Conservation (phyloP, 306 rosid genomes). For the Pyrus betulifolia region DNA sequence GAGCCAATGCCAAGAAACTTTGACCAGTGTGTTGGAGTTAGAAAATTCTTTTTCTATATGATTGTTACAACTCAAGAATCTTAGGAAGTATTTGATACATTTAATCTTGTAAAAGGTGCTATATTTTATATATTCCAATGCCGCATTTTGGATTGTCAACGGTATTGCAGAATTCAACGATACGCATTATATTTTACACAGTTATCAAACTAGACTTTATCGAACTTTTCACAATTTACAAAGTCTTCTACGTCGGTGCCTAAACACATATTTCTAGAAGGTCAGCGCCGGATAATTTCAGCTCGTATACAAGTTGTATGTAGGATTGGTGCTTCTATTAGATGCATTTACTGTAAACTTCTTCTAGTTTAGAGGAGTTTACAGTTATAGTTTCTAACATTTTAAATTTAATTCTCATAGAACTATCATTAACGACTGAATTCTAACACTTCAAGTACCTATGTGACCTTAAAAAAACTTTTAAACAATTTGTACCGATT, state of each 20-base stretch:
- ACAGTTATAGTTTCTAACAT: too few relatives aligned
- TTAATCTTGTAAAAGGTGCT: neutral
- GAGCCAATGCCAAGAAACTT: neutral
- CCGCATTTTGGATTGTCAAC: neutral
- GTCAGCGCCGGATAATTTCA: neutral
- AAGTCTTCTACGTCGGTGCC: neutral
- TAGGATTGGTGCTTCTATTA: too few relatives aligned
- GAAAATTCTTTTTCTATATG: too few relatives aligned
- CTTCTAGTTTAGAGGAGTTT: too few relatives aligned
- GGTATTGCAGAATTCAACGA: neutral
- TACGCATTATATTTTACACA: neutral
- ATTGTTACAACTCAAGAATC: neutral
- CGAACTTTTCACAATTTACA: neutral
- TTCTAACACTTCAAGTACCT: too few relatives aligned
- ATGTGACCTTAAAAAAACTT: too few relatives aligned
- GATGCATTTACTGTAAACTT: too few relatives aligned
- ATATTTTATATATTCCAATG: neutral
- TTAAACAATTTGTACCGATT: too few relatives aligned
- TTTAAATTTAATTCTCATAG: too few relatives aligned
- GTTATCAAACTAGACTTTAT: neutral
- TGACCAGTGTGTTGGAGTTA: neutral
- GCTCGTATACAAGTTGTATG: too few relatives aligned
- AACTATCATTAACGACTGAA: too few relatives aligned
- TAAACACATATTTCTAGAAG: neutral
- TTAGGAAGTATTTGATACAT: neutral